Conservation (phyloP, 345 rosid genomes). For the Salix viminalis region DNA sequence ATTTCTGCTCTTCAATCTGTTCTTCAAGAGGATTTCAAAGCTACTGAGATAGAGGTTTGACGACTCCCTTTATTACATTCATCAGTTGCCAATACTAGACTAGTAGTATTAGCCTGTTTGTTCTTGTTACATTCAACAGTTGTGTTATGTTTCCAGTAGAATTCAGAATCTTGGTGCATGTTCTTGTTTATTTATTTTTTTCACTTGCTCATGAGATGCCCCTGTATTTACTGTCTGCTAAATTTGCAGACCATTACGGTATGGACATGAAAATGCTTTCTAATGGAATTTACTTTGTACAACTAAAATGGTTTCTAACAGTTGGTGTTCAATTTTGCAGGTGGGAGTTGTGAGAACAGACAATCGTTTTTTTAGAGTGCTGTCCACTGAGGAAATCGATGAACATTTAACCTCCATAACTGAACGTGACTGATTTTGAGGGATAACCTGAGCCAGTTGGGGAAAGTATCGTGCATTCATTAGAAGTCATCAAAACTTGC, state of each 20-base stretch:
- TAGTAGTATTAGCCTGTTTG: background rate
- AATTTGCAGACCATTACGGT: too few species aligned
- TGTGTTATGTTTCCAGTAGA: background rate
- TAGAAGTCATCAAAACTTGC: background rate
- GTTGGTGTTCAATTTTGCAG: slow-evolving; percentile 20
- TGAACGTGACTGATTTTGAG: slow-evolving; percentile 54
- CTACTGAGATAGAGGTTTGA: slow-evolving; percentile 79
- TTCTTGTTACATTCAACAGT: background rate
- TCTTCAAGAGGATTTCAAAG: slow-evolving; percentile 91
- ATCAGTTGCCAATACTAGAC: background rate
- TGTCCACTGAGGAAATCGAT: slow-evolving; percentile 68
- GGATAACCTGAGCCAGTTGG: background rate
- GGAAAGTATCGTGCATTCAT: background rate
- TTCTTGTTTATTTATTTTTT: background rate
- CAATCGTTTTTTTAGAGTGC: slow-evolving; percentile 45
- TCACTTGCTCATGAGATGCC: too few species aligned
- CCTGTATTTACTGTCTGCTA: too few species aligned
- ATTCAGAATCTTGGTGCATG: background rate
- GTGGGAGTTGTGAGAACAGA: slow-evolving; percentile 77
- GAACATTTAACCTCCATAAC: slow-evolving; percentile 78
- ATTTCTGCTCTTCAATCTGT: slow-evolving; percentile 78
- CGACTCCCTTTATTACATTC: background rate
- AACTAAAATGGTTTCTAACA: background rate
- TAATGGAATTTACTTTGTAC: background rate
- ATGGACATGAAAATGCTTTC: background rate